Evolutionary conservation across 2,329 filamentous ascomycete genomes (phyloP).

Genomic region (Colletotrichum godetiae): DNA sequence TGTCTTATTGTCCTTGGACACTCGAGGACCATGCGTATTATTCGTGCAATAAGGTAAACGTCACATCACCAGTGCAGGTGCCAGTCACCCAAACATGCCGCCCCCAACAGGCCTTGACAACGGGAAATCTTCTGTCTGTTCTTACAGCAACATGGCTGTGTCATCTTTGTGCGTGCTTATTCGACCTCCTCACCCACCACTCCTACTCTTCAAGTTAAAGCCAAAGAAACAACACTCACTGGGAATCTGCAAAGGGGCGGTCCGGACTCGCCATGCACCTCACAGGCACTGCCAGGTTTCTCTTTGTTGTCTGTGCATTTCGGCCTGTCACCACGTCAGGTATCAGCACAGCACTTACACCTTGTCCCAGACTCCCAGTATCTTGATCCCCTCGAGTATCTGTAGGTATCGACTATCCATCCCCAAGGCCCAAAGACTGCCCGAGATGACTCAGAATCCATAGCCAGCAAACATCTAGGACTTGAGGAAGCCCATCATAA

Average conservation of each 20-base stretch:
- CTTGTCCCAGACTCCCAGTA: not conserved
- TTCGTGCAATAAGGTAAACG: not conserved
- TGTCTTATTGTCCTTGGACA: not conserved
- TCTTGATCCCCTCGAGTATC: not conserved
- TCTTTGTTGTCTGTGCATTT: conserved; percentile 2
- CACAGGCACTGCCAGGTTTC: not conserved
- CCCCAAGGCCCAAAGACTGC: not conserved
- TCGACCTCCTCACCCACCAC: not conserved
- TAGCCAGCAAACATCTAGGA: not conserved
- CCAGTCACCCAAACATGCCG: not conserved
- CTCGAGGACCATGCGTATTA: not conserved
- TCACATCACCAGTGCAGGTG: not conserved
- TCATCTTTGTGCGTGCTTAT: conserved; percentile 2
- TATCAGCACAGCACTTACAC: not conserved
- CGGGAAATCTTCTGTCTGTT: not conserved
- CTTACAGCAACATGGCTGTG: not conserved
- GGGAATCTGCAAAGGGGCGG: not conserved
- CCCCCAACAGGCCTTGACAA: not conserved
- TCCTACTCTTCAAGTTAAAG: conserved; percentile 9
- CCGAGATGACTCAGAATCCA: not conserved
- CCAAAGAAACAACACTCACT: not conserved
- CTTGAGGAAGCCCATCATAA: not conserved
- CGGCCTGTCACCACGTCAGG: not conserved
- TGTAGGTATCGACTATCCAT: not conserved
- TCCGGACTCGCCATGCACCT: conserved; percentile 22